Conservation (phyloP, 306 rosid species). For the Trifolium pratense region DNA sequence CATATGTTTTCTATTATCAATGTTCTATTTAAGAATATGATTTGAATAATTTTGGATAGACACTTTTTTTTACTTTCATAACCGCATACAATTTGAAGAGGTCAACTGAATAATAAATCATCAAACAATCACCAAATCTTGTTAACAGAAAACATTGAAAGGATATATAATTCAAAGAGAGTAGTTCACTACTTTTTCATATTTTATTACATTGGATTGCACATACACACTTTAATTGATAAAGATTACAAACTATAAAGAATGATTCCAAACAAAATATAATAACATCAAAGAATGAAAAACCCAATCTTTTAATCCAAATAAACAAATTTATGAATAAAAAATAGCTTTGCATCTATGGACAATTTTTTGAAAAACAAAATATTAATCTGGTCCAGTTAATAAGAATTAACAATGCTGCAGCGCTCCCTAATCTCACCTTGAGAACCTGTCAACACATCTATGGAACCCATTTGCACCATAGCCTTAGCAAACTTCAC, state of each 20-base stretch:
- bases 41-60: neutral
- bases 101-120: too few relatives aligned
- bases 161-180: neutral
- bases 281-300: neutral
- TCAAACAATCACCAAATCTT: too few relatives aligned
- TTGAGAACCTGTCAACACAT: slow-evolving; percentile 42
- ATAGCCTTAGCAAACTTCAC: slow-evolving; percentile 49
- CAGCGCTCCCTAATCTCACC: slow-evolving; percentile 49
- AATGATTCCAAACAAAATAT: neutral
- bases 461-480: slow-evolving; percentile 54
- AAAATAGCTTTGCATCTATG: neutral
- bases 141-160: neutral
- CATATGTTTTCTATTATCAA: neutral
- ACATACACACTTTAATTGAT: slow-evolving; percentile 23
- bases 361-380: neutral
- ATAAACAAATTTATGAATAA: neutral
- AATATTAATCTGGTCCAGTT: neutral
- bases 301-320: too few relatives aligned
- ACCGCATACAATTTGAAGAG: neutral
- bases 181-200: slow-evolving; percentile 6
- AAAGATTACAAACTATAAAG: slow-evolving; percentile 10
- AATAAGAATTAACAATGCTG: slow-evolving; percentile 30
- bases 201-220: neutral
- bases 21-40: neutral
- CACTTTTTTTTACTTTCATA: neutral